phyloP scores from a whole-genome alignment of 768 basidiomycete genomes.

The Lentinula edodes region DNA sequence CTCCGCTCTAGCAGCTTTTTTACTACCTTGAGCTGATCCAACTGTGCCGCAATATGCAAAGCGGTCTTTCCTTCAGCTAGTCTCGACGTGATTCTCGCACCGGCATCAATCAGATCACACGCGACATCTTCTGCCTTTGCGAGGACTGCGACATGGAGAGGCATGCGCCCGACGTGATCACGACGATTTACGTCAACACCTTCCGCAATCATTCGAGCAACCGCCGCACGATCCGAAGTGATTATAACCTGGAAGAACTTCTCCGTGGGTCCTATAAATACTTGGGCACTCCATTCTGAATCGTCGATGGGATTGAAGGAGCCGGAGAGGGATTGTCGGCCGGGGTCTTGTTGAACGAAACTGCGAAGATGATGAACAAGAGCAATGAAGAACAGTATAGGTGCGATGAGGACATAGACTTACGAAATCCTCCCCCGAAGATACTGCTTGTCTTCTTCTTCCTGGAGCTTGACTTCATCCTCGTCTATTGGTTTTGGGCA shows the following conservation, averaged over 20 bases:
- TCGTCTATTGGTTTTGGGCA: conserved; percentile 52
- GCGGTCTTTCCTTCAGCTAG: conserved; percentile 52
- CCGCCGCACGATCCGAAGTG: conserved; percentile 32
- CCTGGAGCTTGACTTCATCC: conserved; percentile 48
- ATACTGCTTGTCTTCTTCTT: conserved; percentile 47
- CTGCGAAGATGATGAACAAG: conserved; percentile 19
- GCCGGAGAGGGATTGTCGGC: conserved; percentile 55
- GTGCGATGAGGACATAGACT: conserved; percentile 12
- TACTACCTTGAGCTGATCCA: conserved; percentile 34
- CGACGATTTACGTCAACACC: conserved; percentile 45
- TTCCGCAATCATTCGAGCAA: conserved; percentile 34
- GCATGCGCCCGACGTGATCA: conserved; percentile 54
- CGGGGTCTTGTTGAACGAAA: conserved; percentile 56
- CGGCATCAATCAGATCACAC: conserved; percentile 46
- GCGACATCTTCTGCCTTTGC: conserved; percentile 41
- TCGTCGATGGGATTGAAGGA: conserved; percentile 65
- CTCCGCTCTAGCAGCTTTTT: conserved; percentile 49
- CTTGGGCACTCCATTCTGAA: conserved; percentile 60
- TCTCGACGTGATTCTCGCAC: conserved; percentile 49
- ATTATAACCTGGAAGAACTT: conserved; percentile 55
- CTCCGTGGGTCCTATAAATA: conserved; percentile 50
- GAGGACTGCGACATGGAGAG: conserved; percentile 51
- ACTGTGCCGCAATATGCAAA: conserved; percentile 53
- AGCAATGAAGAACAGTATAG: background rate
- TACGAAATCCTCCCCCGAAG: conserved; percentile 49